These are phyloP conservation scores for Cytospora schulzeri DNA, from an alignment of 2,329 filamentous ascomycete species.

Conservation along the genomic window DNA sequence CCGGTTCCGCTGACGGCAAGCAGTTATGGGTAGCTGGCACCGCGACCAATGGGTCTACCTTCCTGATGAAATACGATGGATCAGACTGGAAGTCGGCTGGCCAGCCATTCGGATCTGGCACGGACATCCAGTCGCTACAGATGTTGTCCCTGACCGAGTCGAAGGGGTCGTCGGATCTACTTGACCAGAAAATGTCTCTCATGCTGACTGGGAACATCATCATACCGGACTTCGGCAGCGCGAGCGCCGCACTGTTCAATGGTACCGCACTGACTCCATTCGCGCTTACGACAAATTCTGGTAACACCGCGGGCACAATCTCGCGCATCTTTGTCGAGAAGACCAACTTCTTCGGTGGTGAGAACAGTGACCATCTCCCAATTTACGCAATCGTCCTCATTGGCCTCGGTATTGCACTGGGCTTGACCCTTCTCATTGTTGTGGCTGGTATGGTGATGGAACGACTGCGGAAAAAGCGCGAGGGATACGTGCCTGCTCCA, in stretches of 20 bases:
- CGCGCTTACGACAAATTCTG: slow-evolving; percentile 70
- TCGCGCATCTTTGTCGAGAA: slow-evolving; percentile 83
- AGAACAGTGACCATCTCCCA: slow-evolving; percentile 31
- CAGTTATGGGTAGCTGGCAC: slow-evolving; percentile 83
- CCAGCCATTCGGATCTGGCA: slow-evolving; percentile 63
- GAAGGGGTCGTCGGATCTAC: slow-evolving; percentile 65
- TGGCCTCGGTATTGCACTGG: slow-evolving; percentile 75
- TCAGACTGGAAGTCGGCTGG: slow-evolving; percentile 68
- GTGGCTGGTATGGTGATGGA: slow-evolving; percentile 74
- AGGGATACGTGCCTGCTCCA: slow-evolving; percentile 79
- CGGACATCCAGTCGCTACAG: slow-evolving; percentile 77
- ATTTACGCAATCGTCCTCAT: slow-evolving; percentile 66
- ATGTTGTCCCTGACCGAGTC: slow-evolving; percentile 71
- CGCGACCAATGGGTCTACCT: slow-evolving; percentile 67
- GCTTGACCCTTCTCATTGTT: slow-evolving; percentile 75
- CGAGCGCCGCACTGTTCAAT: slow-evolving; percentile 86
- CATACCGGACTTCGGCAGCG: slow-evolving; percentile 74
- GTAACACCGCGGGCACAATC: slow-evolving; percentile 71
- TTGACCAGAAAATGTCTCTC: slow-evolving; percentile 70
- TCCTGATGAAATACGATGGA: slow-evolving; percentile 81
- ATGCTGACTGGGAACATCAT: slow-evolving; percentile 83
- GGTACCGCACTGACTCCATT: slow-evolving; percentile 79
- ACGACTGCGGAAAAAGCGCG: slow-evolving; percentile 72
- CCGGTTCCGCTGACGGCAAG: slow-evolving; percentile 70
- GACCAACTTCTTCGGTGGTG: slow-evolving; percentile 69